A percentile compares a stretch with the other conserved stretches of the same genome.
Evolutionary conservation across 2,329 filamentous ascomycete species (phyloP).

Genomic region (Lecanicillium sp.): DNA sequence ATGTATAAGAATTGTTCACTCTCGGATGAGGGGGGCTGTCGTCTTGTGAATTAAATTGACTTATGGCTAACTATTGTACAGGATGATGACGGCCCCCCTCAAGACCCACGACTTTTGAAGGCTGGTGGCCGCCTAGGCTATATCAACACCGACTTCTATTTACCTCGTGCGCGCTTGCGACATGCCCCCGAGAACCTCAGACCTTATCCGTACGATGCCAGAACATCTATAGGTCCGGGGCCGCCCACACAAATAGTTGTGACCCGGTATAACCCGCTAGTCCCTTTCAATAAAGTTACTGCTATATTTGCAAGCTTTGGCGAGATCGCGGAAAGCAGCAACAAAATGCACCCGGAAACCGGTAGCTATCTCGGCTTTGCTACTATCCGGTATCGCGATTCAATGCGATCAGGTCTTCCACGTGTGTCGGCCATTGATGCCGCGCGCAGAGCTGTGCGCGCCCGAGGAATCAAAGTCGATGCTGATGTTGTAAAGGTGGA

Average conservation of each 20-base stretch:
- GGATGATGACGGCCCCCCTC: constrained; percentile 70
- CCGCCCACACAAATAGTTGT: constrained; percentile 88
- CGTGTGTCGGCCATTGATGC: constrained; percentile 65
- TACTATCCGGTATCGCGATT: constrained; percentile 80
- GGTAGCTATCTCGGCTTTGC: constrained; percentile 92
- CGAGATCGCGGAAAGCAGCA: constrained; percentile 83
- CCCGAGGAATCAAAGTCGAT: constrained; percentile 73
- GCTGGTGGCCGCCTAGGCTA: constrained; percentile 59
- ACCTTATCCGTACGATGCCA: constrained; percentile 72
- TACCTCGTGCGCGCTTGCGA: constrained; percentile 61
- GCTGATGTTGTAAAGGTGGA: constrained; percentile 71
- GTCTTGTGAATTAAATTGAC: no score
- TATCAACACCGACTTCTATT: constrained; percentile 62
- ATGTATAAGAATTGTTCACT: no score
- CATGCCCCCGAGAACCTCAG: constrained; percentile 71
- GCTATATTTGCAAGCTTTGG: constrained; percentile 74
- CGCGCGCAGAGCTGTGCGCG: constrained; percentile 70
- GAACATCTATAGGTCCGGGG: constrained; percentile 78
- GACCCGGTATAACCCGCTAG: constrained; percentile 90
- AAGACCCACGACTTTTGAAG: constrained; percentile 73
- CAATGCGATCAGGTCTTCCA: constrained; percentile 33
- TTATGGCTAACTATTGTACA: constrained; percentile 56
- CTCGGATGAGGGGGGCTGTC: no score
- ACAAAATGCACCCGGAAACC: constrained; percentile 90
- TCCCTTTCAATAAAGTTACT: constrained; percentile 67